Base-by-base conservation (phyloP, 257 asterid genomes). In the Cynanchum wilfordii region DNA sequence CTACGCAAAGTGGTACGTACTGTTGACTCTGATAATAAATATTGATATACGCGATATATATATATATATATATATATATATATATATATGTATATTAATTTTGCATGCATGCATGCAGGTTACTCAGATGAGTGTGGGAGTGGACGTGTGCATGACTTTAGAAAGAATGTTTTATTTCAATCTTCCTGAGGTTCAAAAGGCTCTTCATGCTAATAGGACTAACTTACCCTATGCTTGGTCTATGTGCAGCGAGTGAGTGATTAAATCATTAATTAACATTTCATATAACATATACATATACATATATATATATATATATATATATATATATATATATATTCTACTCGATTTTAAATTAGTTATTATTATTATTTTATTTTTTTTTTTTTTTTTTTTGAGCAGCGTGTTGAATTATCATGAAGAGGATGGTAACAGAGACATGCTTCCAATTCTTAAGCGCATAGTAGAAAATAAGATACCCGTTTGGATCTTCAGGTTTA, bases 181-280 rank as follows among this genome's bases (percentile, higher is more conserved):
- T 63, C 86, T 91, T 50, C 80, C 84, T 27, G 91, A 92, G 25
- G 98, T 92, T 79, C 93, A 89, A 76, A 77, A 79, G 66, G 98
- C 98, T 63, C 85, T 92, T 59, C 98, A 90, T 69, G 93, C 96
- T 59, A 82, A 82, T 57, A 84, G 90, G 4, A 93, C 91, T 7
- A 70, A 77, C 52, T 84, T 92, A 71, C 96, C 88, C 10, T 75
- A 75, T 7, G 19, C 47, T n/a, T 92, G 98, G 98, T 36, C 74
- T 56, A 73, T 86, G 74, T 92, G 98, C 85, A 90, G 93, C 88
- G 76, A 78, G 97, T 92, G 24, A 49, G 77, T 75, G 12, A 33
- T 33, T 42, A 5, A 40, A 8, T 38, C 38, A 44, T 45, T 45
- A 45, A 38, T 45, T 45, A 45, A 45, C 51, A 45, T 5, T 44